A percentile compares a stretch with the other conserved stretches of the same genome.
These are phyloP conservation scores for Dicorynia guianensis DNA, from an alignment of 306 rosid genomes.

Conservation along the genomic window DNA sequence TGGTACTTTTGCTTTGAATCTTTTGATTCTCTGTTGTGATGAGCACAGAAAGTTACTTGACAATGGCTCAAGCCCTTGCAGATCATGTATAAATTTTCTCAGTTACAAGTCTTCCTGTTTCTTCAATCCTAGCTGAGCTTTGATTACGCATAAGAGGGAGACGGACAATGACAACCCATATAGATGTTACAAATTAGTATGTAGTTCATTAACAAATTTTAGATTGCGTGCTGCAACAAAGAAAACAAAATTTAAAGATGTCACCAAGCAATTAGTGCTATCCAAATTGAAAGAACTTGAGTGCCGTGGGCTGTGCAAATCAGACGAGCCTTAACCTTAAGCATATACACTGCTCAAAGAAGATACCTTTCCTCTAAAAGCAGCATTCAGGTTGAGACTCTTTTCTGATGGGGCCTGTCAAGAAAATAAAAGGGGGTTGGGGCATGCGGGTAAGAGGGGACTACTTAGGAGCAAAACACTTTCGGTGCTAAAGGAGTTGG, in stretches of 20 bases:
- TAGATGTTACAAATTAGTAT: not conserved
- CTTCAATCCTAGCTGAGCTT: not conserved
- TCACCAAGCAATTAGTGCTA: not conserved
- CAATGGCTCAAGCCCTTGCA: not conserved
- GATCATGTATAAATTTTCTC: conserved; percentile 5
- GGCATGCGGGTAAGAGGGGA: not conserved
- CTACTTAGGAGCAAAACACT: too few relatives aligned
- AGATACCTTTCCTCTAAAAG: conserved; percentile 26
- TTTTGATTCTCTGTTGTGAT: conserved; percentile 15
- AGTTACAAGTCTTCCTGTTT: conserved; percentile 7
- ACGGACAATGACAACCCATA: not conserved
- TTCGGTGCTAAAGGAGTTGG: too few relatives aligned
- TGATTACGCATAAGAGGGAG: not conserved
- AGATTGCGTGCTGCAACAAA: conserved; percentile 9
- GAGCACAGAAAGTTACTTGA: conserved; percentile 7
- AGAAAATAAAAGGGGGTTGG: not conserved
- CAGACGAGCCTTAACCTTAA: not conserved
- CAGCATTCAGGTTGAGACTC: conserved; percentile 17
- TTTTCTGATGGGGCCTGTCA: not conserved
- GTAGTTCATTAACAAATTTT: not conserved
- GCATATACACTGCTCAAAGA: not conserved
- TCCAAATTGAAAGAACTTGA: not conserved
- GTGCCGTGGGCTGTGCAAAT: not conserved
- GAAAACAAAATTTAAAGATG: conserved; percentile 1
- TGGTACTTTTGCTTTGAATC: conserved; percentile 18